Conservation (phyloP, 1,284 basidiomycete species). For the Polyporus tsugae region DNA sequence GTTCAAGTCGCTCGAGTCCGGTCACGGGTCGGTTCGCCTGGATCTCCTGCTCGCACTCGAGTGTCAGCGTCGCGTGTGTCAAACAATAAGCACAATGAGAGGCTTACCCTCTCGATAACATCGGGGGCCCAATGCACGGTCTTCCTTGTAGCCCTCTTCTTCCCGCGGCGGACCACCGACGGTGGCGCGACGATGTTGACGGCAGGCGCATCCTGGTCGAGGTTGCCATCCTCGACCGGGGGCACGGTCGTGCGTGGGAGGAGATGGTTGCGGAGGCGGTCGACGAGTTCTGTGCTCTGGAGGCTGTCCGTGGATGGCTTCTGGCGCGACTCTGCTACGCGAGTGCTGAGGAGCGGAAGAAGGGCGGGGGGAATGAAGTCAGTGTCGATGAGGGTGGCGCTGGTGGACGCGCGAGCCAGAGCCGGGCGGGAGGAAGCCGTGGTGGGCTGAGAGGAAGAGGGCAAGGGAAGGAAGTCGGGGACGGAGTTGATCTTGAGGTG, state of each 20-base stretch:
- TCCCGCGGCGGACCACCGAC: not conserved
- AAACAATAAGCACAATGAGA: not conserved
- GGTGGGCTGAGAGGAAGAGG: not conserved
- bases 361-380: not conserved
- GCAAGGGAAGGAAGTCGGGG: not conserved
- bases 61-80: not conserved
- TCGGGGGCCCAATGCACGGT: not conserved
- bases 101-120: not conserved
- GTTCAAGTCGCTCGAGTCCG: not conserved
- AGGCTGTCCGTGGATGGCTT: not conserved
- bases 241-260: not conserved
- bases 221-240: conserved; percentile 4
- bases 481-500: not conserved
- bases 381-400: not conserved
- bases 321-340: not conserved
- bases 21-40: not conserved
- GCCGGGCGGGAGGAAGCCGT: not conserved
- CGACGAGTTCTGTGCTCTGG: not conserved
- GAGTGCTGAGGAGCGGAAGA: not conserved
- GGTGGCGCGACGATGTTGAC: not conserved
- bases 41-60: not conserved
- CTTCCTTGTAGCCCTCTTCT: not conserved
- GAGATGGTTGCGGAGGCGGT: not conserved
- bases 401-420: not conserved
- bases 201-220: not conserved